Evolutionary conservation across 352 stramenopile species (phyloP), one percentile per base, ranked within the genome.

Genomic region (Plasmopara halstedii): DNA sequence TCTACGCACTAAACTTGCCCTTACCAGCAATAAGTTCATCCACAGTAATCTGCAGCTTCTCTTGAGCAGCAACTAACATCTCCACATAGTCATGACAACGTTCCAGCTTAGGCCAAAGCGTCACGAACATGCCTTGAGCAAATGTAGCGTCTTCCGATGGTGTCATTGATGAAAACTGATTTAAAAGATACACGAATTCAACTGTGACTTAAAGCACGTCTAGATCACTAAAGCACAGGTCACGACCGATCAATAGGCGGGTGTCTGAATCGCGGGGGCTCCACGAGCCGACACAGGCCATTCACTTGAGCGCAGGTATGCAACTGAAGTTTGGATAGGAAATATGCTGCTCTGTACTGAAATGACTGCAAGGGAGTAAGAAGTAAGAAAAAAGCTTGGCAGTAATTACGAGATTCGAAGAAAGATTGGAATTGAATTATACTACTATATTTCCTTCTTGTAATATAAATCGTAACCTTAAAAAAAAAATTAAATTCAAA

Each of bases 51-150:
- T 89, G 80, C 15, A 92, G 69, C 40, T 86, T 68, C 34, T 80
- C 67, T 47, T 92, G 77, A 18, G 77, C 79, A 7, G 59, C 69
- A 33, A 88, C 42, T 42, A 92, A 61, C 49, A 85, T 60, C 27
- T 64, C 60, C 39, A 89, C 77, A 53, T 92, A 88, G 45, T 71
- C 67, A 58, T 89, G 62, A 36, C 80, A 92, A 21, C 78, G 77
- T 43, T 88, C 77, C 18, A 92, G 69, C 50, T 92, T 92, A 15
- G 80, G 80, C 80, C 80, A 92, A 34, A 92, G 58, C 42, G 75
- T 54, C 49, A 80, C 74, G 49, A 87, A 88, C 80, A 89, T 84
- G 17, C 80, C 80, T 42, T 84, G 55, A 20, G 75, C 75, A 34
- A 90, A 85, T 20, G 64, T 56, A 11, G 58, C 41, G 19, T 64